Evolutionary conservation across 2,329 filamentous ascomycete genomes (phyloP), one percentile per base, ranked within the genome.

Genomic region (Calonectria multiphialidica): DNA sequence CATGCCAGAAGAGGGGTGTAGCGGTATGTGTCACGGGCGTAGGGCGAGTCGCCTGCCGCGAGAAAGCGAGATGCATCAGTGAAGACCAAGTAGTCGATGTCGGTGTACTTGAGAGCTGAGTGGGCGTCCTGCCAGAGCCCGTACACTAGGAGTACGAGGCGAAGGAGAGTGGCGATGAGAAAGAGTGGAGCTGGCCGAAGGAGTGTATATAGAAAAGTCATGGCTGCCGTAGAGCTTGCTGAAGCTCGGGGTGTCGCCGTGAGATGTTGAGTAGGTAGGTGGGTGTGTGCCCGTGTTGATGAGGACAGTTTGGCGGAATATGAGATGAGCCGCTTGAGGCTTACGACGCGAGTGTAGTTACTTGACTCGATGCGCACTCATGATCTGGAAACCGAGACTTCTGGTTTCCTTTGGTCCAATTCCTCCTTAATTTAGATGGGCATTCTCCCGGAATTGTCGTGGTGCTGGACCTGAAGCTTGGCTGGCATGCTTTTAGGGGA

Each of bases 71-170:
- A 91, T 30, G 97, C 97, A 83, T 98, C 96, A 61, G 97, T 98
- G 87, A 99, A 99, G 83, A 99, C 97, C 76, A 95, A 92, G 85
- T 99, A 99, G 88, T 99, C 97, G 79, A 99, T 98, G 85, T 99
- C 97, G 64, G 97, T 99, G 87, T 98, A 99, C 86, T 98, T 98
- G 81, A 99, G 86, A 16, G 96, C 93, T 9, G 95, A 97, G 85
- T 96, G 89, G 72, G 95, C 93, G 85, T 99, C 97, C 86, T 99
- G 97, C 88, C 94, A 96, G 72, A 95, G 90, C 71, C 97, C 96
- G 83, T 98, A 98, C 79, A 97, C 82, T 62, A 98, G 90, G 74
- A 99, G 92, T 37, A 87, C 82, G 7, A 91, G 81, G 72, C 97
- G 94, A 28, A 99, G 89, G 59, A 92, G 79, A 66, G 92, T 86